Evolutionary conservation across 495 filamentous ascomycete species (phyloP).

Genomic region (Penicillium herquei): DNA sequence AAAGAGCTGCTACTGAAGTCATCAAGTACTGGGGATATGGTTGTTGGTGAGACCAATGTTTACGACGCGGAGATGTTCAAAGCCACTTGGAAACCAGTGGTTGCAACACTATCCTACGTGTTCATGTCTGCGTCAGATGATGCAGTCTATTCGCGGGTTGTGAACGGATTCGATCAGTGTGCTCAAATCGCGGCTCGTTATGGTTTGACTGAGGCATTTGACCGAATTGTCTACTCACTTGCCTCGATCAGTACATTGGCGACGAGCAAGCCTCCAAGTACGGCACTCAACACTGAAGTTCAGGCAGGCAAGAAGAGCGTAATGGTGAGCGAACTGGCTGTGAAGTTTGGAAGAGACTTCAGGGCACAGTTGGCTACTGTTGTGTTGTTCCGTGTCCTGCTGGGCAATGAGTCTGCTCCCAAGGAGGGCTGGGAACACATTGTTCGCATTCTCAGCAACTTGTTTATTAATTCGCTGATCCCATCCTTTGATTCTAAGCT

Average conservation of each 20-base stretch:
- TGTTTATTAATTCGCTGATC: slow-evolving; percentile 94
- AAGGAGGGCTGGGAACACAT: slow-evolving; percentile 81
- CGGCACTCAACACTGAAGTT: slow-evolving; percentile 90
- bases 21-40: slow-evolving; percentile 67
- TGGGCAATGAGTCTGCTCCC: slow-evolving; percentile 75
- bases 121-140: slow-evolving; percentile 99
- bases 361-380: slow-evolving; percentile 91
- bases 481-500: slow-evolving; percentile 77
- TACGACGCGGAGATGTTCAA: slow-evolving; percentile 98
- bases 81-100: slow-evolving; percentile 90
- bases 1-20: slow-evolving; percentile 88
- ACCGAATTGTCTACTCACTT: slow-evolving; percentile 86
- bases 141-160: slow-evolving; percentile 89
- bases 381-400: slow-evolving; percentile 86
- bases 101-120: slow-evolving; percentile 94
- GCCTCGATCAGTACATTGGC: slow-evolving; percentile 87
- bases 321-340: slow-evolving; percentile 98
- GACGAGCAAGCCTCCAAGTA: slow-evolving; percentile 71
- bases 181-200: slow-evolving; percentile 90
- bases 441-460: slow-evolving; percentile 86
- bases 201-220: slow-evolving; percentile 77
- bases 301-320: slow-evolving; percentile 89
- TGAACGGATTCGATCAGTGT: slow-evolving; percentile 94
- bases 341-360: slow-evolving; percentile 93
- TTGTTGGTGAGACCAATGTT: slow-evolving; percentile 86